Conservation (phyloP, 2,329 filamentous ascomycete genomes). For the Phialophora expanda region DNA sequence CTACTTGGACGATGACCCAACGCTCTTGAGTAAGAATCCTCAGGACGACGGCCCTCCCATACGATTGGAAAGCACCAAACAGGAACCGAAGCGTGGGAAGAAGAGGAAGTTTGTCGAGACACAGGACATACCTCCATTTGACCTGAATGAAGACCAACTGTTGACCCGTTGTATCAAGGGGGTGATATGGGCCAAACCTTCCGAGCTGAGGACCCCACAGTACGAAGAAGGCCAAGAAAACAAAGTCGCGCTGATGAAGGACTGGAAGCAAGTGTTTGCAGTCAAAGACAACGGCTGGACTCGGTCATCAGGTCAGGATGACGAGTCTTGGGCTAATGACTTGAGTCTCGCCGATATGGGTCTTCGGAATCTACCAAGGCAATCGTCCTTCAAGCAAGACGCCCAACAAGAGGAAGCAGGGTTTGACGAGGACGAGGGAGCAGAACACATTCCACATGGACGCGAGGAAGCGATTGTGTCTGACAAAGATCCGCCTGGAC, state of each 20-base stretch:
- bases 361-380: slow-evolving; percentile 29
- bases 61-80: slow-evolving; percentile 7
- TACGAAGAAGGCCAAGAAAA: slow-evolving; percentile 50
- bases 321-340: slow-evolving; percentile 41
- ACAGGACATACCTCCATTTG: slow-evolving; percentile 27
- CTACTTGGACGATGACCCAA: slow-evolving; percentile 52
- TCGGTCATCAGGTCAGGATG: slow-evolving; percentile 18
- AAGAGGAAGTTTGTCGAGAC: slow-evolving; percentile 39
- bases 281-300: slow-evolving; percentile 32
- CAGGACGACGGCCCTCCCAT: slow-evolving; percentile 23
- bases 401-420: slow-evolving; percentile 14
- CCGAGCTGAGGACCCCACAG: slow-evolving; percentile 41
- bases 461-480: background rate
- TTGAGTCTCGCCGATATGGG: slow-evolving; percentile 40
- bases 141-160: slow-evolving; percentile 31
- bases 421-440: slow-evolving; percentile 23
- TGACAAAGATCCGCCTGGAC: background rate
- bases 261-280: slow-evolving; percentile 53
- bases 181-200: slow-evolving; percentile 48
- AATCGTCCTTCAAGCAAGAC: slow-evolving; percentile 19
- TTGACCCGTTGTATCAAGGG: slow-evolving; percentile 44
- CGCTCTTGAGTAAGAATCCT: slow-evolving; percentile 38
- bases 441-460: slow-evolving; percentile 23
- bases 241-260: slow-evolving; percentile 52
- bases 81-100: slow-evolving; percentile 34